These are phyloP conservation scores for Coemansia aciculifera DNA, from an alignment of 192 early-diverging fungal species.

Conservation along the genomic window DNA sequence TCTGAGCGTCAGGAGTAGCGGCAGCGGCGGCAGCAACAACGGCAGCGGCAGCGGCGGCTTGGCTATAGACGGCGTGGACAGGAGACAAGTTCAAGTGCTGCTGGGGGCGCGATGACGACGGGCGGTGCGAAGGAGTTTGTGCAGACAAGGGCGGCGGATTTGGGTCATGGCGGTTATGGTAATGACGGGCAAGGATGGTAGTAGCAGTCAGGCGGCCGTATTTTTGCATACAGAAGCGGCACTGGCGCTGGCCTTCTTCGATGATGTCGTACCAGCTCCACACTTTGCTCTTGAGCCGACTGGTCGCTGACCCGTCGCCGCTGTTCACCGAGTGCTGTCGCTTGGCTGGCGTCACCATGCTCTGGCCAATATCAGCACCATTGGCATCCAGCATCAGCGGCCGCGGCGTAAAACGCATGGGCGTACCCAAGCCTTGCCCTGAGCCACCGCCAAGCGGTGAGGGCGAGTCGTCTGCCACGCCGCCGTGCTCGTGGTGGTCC, in stretches of 20 bases:
- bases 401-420: conserved; percentile 21
- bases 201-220: conserved; percentile 54
- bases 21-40: conserved; percentile 33
- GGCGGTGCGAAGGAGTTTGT: conserved; percentile 19
- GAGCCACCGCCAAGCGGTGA: background rate
- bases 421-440: conserved; percentile 5
- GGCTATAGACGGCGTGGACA: conserved; percentile 29
- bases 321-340: conserved; percentile 22
- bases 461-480: conserved; percentile 12
- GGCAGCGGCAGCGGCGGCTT: conserved; percentile 38
- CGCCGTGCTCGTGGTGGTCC: conserved; percentile 16
- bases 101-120: conserved; percentile 2
- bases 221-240: conserved; percentile 46
- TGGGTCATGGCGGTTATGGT: conserved; percentile 46
- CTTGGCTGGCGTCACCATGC: conserved; percentile 33
- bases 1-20: conserved; percentile 24
- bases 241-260: conserved; percentile 47
- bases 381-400: conserved; percentile 18
- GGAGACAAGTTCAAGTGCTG: conserved; percentile 28
- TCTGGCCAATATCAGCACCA: background rate
- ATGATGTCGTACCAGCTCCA: conserved; percentile 55
- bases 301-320: conserved; percentile 24
- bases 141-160: conserved; percentile 23
- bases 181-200: conserved; percentile 51
- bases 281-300: conserved; percentile 52